A percentile compares a stretch with the other conserved stretches of the same genome.
These are phyloP conservation scores for Auricularia cornea DNA, from an alignment of 768 basidiomycete species.

Conservation along the genomic window DNA sequence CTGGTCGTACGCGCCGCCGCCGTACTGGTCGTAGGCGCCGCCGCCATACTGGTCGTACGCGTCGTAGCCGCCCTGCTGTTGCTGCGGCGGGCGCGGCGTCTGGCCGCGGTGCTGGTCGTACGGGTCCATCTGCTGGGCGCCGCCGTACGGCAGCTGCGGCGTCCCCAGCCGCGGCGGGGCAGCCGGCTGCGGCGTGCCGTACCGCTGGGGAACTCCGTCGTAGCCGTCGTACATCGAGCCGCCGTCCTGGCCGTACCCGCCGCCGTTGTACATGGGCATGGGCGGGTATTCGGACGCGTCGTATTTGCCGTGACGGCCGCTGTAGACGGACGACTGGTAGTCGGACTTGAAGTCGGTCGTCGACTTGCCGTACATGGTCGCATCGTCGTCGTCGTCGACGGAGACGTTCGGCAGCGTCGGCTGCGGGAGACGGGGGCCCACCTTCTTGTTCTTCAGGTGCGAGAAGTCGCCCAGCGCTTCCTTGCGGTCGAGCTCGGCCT, in stretches of 20 bases:
- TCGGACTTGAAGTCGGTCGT: not conserved
- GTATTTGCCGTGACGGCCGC: not conserved
- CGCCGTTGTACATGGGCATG: not conserved
- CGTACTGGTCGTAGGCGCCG: not conserved
- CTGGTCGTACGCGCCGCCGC: not conserved
- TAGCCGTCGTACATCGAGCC: not conserved
- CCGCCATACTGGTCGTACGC: not conserved
- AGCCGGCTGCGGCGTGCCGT: not conserved
- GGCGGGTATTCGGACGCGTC: not conserved
- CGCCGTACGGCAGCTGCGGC: not conserved
- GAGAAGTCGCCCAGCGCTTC: conserved; percentile 88
- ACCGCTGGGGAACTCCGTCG: not conserved
- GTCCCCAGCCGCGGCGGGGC: not conserved
- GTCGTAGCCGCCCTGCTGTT: not conserved
- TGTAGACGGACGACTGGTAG: not conserved
- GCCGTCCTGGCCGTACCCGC: not conserved
- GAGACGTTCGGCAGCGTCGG: conserved; percentile 90
- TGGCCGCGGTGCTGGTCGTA: too few species aligned
- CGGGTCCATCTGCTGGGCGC: not conserved
- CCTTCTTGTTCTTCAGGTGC: conserved; percentile 80
- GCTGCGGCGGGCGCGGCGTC: not conserved
- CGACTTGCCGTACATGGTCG: conserved; percentile 30
- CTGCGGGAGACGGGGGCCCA: conserved; percentile 76
- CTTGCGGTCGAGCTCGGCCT: conserved; percentile 76
- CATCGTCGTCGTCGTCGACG: conserved; percentile 66